Base-by-base conservation (phyloP, 768 basidiomycete species). In the Phanerochaete carnosa region DNA sequence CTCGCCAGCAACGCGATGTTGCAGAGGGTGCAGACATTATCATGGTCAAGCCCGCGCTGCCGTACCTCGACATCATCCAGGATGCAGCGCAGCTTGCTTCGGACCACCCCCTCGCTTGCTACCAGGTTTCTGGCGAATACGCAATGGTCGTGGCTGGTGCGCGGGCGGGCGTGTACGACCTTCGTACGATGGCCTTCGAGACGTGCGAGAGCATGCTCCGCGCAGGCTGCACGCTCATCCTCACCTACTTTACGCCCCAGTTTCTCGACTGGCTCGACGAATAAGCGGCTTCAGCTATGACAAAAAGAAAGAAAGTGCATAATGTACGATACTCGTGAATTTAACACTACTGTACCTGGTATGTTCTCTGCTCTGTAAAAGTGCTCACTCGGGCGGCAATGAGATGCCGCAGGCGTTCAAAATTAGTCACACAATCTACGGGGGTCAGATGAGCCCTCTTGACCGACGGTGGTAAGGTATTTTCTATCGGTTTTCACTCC, bases 141-240 rank as follows among this genome's bases (percentile, higher is more conserved):
- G 94, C 96, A 11, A 98, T 98, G 97, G 79, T 99, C 30, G 89
- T 90, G 58, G 96, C 97, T 0, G 97, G 95, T 35, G 97, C 97
- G 9, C 78, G 80, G 3, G 93, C 94, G 2, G 96, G 96, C 12
- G 90, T 98, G n/a, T 98, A 96, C 68, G 90, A 91, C 61, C 76
- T 98, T 61, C 88, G 83, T 64, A 83, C 84, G 26, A 95, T 98
- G 95, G 96, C 95, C 15, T 95, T 97, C 63, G 97, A 99, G 78
- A 89, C 85, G 8, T 84, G 86, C 2, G 94, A 98, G 45, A 84
- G 94, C 61, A 93, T 98, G 88, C 79, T 97, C 49, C 81, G 97
- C 43, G 96, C 97, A 30, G 94, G 94, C 6, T 92, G 92, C 45
- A 94, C 92, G 1, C 75, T 99, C 62, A 92, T 99, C 64, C 72